phyloP scores from a whole-genome alignment of 2,329 filamentous ascomycete genomes.

The Microsporum ferrugineum region DNA sequence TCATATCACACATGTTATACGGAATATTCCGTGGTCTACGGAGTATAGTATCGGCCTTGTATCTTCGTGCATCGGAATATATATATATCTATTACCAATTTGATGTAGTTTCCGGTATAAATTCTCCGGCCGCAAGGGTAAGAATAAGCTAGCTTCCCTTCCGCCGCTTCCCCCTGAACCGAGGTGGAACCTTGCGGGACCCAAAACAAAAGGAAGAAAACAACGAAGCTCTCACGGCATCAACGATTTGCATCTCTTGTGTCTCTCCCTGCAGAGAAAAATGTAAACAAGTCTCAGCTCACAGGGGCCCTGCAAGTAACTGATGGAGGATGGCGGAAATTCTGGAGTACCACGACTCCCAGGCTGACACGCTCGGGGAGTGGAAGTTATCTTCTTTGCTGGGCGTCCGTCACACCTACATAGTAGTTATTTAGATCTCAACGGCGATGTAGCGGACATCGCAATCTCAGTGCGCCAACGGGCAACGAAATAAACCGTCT shows the following conservation, averaged over 20 bases:
- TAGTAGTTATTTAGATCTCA: not conserved
- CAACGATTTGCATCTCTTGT: not conserved
- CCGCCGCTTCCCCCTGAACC: not conserved
- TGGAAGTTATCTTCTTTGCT: not conserved
- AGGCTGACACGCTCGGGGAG: not conserved
- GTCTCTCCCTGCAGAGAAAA: not conserved
- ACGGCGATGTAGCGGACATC: not conserved
- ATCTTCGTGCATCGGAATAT: too few species aligned
- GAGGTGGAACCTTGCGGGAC: constrained; percentile 3
- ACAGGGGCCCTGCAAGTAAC: too few species aligned
- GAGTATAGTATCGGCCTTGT: too few species aligned
- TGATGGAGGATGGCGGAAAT: too few species aligned
- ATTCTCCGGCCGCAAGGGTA: not conserved
- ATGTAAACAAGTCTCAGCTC: too few species aligned
- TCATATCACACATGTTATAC: not conserved
- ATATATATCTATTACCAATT: not conserved
- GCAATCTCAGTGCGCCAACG: constrained; percentile 2
- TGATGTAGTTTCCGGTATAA: not conserved
- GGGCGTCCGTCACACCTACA: not conserved
- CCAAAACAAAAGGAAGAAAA: not conserved
- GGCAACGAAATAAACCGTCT: not conserved
- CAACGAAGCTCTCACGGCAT: not conserved
- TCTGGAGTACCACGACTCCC: too few species aligned
- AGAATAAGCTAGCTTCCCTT: constrained; percentile 2
- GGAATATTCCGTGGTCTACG: not conserved